Evolutionary conservation across 495 filamentous ascomycete species (phyloP), one percentile per base, ranked within the genome.

Genomic region (Penicillium verhagenii): DNA sequence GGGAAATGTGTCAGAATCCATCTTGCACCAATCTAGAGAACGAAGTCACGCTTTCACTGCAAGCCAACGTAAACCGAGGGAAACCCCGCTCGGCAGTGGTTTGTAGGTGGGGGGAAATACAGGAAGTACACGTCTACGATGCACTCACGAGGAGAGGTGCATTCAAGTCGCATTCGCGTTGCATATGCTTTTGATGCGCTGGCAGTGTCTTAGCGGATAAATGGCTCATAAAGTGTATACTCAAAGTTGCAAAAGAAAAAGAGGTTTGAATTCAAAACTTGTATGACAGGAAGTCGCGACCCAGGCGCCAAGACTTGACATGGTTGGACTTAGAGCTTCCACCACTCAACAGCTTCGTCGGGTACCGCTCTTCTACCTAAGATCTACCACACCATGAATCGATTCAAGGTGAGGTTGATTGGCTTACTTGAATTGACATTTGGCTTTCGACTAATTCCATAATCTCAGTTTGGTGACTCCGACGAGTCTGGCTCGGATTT

Each of bases 401-500:
- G 57, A 14, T 68, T 66, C 14, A 43, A 61, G 49, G 65, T 68
- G 63, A 24, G 57, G 20, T 28, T 45, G 11, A 26, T 23, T 43
- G 19, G 19, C 13, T 35, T n/a, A 14, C 19, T 43, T 16, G 21
- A 37, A 4, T 51, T 31, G 20, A 39, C 29, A 38, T 35, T 55
- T 16, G 4, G 4, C 2, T 19, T 31, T 31, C 14, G 24, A 29
- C 28, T 10, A 10, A 24, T 20, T 28, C 35, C 16, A 40, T 46
- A 38, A 47, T 20, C 52, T 44, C 56, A 82, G 79, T 80, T 81
- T 59, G 73, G 68, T 56, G 79, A 77, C 57, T 75, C 75, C 45
- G 75, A 80, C 58, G 76, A 74, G 50, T 79, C 78, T 42, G 68
- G 67, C 42, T 81, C 79, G 43, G 81, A 81, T 59, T 72, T 79